phyloP scores from a whole-genome alignment of 2,329 filamentous ascomycete species.

The Phialophora expanda region DNA sequence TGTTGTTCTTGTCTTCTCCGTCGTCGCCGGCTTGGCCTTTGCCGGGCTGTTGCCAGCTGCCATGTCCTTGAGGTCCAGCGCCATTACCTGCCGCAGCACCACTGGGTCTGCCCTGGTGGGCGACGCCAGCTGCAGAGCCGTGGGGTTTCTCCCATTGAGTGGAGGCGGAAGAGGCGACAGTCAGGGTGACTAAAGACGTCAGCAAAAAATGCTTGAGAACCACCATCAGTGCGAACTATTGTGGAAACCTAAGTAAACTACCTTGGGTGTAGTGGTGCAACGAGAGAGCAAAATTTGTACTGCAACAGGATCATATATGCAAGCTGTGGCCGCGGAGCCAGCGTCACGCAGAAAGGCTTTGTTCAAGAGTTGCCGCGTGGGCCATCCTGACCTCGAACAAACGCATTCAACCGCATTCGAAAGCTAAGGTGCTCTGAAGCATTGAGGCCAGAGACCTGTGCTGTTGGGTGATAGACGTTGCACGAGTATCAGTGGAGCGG shows the following conservation, averaged over 20 bases:
- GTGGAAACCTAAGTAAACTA: not conserved
- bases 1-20: not conserved
- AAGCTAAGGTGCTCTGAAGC: not conserved
- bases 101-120: constrained; percentile 6
- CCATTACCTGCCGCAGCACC: constrained; percentile 3
- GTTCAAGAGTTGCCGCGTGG: not conserved
- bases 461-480: not conserved
- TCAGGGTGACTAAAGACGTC: constrained; percentile 23
- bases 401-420: constrained; percentile 13
- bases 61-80: not conserved
- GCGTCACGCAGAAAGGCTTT: constrained; percentile 4
- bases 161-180: constrained; percentile 14
- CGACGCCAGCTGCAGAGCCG: constrained; percentile 8
- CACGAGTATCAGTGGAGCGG: not conserved
- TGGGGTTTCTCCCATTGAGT: constrained; percentile 18
- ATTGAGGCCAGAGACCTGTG: not conserved
- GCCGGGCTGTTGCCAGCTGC: constrained; percentile 5
- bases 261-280: not conserved
- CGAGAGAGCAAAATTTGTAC: not conserved
- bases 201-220: constrained; percentile 24
- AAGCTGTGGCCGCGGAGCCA: not conserved
- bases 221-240: constrained; percentile 20
- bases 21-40: not conserved
- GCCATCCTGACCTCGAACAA: constrained; percentile 10
- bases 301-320: constrained; percentile 10